Evolutionary conservation across 2,329 filamentous ascomycete genomes (phyloP).

Genomic region (Botrytis medusae): DNA sequence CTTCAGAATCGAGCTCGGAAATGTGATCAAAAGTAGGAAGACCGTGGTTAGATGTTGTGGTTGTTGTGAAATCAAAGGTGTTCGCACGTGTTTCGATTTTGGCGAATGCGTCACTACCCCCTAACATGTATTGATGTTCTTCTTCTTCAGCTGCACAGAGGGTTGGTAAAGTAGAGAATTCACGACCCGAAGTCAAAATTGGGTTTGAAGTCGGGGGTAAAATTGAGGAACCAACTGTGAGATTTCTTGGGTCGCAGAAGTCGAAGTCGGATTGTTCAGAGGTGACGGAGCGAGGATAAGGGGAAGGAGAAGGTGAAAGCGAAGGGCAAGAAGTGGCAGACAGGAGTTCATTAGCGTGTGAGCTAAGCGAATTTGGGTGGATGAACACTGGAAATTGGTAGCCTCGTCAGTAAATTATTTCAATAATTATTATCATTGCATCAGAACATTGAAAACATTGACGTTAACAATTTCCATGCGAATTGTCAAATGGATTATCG

Average conservation of each 20-base stretch:
- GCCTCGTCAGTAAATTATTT: conserved; percentile 18
- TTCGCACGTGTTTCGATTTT: conserved; percentile 49
- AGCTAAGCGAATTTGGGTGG: conserved; percentile 64
- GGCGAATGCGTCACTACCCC: conserved; percentile 36
- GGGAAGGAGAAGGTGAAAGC: conserved; percentile 82
- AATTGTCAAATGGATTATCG: not conserved
- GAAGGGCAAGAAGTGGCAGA: conserved; percentile 76
- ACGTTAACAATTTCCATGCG: not conserved
- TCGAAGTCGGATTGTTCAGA: conserved; percentile 67
- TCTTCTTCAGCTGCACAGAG: conserved; percentile 59
- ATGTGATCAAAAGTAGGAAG: conserved; percentile 80
- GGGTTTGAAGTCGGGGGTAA: conserved; percentile 30
- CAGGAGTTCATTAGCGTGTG: conserved; percentile 67
- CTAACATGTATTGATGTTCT: conserved; percentile 53
- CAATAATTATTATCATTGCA: not conserved
- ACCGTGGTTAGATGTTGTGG: conserved; percentile 50
- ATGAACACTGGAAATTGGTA: conserved; percentile 55
- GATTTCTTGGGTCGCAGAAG: conserved; percentile 88
- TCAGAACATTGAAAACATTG: not conserved
- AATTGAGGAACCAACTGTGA: conserved; percentile 66
- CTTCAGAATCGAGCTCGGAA: conserved; percentile 87
- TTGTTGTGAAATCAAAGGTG: conserved; percentile 46
- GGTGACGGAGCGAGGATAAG: conserved; percentile 67
- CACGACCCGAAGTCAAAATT: conserved; percentile 50
- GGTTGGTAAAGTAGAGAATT: conserved; percentile 65